Evolutionary conservation across 805 yeast species (phyloP).

Genomic region (Nakazawaea laoshanensis): DNA sequence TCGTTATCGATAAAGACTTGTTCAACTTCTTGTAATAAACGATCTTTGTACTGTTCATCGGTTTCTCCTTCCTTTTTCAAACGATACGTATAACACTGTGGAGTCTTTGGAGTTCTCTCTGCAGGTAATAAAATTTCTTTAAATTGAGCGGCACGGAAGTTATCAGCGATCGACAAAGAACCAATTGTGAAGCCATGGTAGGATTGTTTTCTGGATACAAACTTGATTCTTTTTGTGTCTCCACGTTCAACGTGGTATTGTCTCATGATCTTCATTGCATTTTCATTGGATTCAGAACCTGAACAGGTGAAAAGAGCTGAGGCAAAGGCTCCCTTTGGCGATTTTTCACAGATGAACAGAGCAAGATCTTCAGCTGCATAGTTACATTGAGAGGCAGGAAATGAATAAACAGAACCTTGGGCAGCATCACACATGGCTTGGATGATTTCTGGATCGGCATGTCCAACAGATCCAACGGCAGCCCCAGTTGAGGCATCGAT

Average conservation of each 20-base stretch:
- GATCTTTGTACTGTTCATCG: conserved; percentile 27
- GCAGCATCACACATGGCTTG: conserved; percentile 24
- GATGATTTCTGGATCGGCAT: conserved; percentile 25
- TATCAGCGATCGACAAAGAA: conserved; percentile 30
- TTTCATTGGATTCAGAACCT: conserved; percentile 70
- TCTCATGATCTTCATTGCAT: conserved; percentile 57
- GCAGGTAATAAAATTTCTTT: conserved; percentile 18
- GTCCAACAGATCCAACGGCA: conserved; percentile 32
- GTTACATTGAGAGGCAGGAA: conserved; percentile 20
- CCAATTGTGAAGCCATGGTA: conserved; percentile 41
- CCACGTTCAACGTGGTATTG: conserved; percentile 30
- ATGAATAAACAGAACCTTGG: conserved; percentile 22
- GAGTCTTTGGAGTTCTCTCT: conserved; percentile 19
- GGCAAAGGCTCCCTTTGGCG: conserved; percentile 35
- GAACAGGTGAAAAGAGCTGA: conserved; percentile 43
- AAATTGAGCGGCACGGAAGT: conserved; percentile 23
- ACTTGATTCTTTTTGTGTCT: conserved; percentile 23
- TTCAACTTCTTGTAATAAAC: conserved; percentile 30
- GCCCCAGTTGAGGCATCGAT: conserved; percentile 33
- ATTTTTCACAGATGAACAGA: conserved; percentile 29
- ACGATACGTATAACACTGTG: conserved; percentile 26
- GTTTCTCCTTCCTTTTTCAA: conserved; percentile 25
- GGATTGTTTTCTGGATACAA: conserved; percentile 29
- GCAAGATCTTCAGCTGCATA: conserved; percentile 26
- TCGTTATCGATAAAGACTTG: conserved; percentile 28